Evolutionary conservation across 2,329 filamentous ascomycete genomes (phyloP).

Genomic region (Coniochaeta sp.): DNA sequence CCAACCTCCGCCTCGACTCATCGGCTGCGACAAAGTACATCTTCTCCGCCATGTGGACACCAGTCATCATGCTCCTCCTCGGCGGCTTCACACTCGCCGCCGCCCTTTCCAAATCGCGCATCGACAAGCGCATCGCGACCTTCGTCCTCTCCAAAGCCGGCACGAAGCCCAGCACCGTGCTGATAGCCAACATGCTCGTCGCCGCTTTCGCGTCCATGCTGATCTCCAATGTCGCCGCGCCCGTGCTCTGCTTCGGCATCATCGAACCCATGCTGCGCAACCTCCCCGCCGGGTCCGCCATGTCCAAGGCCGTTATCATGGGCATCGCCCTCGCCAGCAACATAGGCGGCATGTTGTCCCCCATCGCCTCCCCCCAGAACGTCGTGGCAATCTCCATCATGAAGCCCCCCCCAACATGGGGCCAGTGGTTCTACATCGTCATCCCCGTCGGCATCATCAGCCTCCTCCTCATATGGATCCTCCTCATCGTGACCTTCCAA

Average conservation of each 20-base stretch:
- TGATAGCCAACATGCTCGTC: conserved; percentile 98
- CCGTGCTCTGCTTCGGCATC: conserved; percentile 94
- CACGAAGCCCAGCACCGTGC: conserved; percentile 78
- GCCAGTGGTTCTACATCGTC: conserved; percentile 93
- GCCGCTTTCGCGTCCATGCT: conserved; percentile 98
- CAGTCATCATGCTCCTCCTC: conserved; percentile 95
- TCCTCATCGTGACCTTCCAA: conserved; percentile 79
- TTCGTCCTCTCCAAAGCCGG: conserved; percentile 95
- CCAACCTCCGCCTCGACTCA: conserved; percentile 64
- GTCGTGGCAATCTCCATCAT: conserved; percentile 96
- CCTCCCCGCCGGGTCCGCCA: conserved; percentile 78
- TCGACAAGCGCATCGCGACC: conserved; percentile 94
- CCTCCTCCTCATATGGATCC: conserved; percentile 79
- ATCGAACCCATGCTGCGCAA: conserved; percentile 97
- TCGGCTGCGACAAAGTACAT: conserved; percentile 78
- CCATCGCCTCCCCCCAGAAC: conserved; percentile 95
- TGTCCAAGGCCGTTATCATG: conserved; percentile 91
- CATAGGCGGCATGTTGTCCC: conserved; percentile 91
- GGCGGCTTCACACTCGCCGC: conserved; percentile 95
- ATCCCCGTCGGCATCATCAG: conserved; percentile 88
- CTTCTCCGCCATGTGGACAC: conserved; percentile 97
- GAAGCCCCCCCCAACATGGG: conserved; percentile 85
- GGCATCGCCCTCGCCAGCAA: conserved; percentile 94
- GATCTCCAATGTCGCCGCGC: conserved; percentile 96
- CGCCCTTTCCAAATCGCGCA: conserved; percentile 92